Evolutionary conservation across 2,329 filamentous ascomycete species (phyloP).

Genomic region (Beauveria caledonica): DNA sequence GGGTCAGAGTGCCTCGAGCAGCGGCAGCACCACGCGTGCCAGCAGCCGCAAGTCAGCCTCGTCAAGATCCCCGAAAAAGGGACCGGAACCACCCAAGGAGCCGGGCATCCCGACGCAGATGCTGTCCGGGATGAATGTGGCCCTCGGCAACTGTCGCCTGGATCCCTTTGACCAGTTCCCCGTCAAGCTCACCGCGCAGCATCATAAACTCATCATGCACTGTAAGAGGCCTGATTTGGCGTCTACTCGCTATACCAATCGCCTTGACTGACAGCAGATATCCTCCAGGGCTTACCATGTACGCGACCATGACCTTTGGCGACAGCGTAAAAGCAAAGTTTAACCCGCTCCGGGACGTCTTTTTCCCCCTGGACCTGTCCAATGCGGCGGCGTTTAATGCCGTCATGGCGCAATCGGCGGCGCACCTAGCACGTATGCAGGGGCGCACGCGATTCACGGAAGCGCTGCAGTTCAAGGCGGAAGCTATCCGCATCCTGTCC

Average conservation of each 20-base stretch:
- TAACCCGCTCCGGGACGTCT: constrained; percentile 32
- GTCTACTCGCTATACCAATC: background rate
- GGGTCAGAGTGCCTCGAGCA: background rate
- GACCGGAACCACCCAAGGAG: background rate
- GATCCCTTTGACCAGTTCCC: constrained; percentile 30
- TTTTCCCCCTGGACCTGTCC: constrained; percentile 31
- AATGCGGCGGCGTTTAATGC: constrained; percentile 32
- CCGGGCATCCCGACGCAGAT: constrained; percentile 14
- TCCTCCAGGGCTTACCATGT: constrained; percentile 21
- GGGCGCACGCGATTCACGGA: constrained; percentile 19
- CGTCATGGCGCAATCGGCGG: constrained; percentile 33
- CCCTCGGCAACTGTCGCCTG: constrained; percentile 19
- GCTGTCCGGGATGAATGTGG: constrained; percentile 21
- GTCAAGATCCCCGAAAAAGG: background rate
- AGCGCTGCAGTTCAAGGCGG: constrained; percentile 25
- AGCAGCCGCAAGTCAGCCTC: background rate
- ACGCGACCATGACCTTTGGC: constrained; percentile 27
- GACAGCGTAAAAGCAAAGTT: constrained; percentile 20
- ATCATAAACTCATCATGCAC: constrained; percentile 29
- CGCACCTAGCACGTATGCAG: constrained; percentile 28
- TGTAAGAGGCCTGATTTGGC: constrained; percentile 18
- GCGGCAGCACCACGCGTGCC: background rate
- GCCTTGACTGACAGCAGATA: background rate
- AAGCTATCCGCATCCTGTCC: constrained; percentile 27
- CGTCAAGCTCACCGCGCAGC: constrained; percentile 23